phyloP scores from a whole-genome alignment of 2,329 filamentous ascomycete genomes.

The Cercospora brassicicola region DNA sequence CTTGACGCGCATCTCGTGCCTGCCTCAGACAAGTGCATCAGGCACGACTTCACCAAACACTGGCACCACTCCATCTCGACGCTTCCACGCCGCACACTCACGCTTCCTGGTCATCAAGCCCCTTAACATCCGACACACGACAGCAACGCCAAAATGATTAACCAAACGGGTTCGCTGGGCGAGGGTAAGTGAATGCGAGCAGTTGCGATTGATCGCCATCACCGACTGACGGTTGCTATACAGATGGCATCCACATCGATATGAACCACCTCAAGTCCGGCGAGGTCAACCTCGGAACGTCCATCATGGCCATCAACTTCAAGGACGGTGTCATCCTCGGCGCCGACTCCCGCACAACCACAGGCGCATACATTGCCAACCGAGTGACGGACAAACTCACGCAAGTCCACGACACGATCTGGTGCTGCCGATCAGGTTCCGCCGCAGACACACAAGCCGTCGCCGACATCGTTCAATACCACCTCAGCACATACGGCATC shows the following conservation, averaged over 20 bases:
- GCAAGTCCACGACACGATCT: conserved; percentile 97
- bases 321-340: conserved; percentile 97
- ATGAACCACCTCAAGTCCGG: conserved; percentile 99
- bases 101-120: neutral
- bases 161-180: conserved; percentile 44
- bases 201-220: neutral
- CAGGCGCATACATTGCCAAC: conserved; percentile 97
- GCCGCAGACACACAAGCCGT: conserved; percentile 97
- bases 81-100: neutral
- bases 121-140: neutral
- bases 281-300: conserved; percentile 97
- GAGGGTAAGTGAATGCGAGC: conserved; percentile 37
- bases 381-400: conserved; percentile 99
- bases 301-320: conserved; percentile 99
- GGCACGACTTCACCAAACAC: conserved; percentile 6
- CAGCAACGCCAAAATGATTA: conserved; percentile 35
- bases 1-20: conserved; percentile 26
- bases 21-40: conserved; percentile 15
- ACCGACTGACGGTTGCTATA: conserved; percentile 18
- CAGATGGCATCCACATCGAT: conserved; percentile 98
- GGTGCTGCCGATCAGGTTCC: conserved; percentile 97
- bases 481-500: conserved; percentile 89
- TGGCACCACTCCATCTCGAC: conserved; percentile 2
- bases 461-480: conserved; percentile 96
- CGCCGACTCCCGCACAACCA: conserved; percentile 95